Conservation (phyloP, 2,329 filamentous ascomycete species). For the Cytospora piceicola region DNA sequence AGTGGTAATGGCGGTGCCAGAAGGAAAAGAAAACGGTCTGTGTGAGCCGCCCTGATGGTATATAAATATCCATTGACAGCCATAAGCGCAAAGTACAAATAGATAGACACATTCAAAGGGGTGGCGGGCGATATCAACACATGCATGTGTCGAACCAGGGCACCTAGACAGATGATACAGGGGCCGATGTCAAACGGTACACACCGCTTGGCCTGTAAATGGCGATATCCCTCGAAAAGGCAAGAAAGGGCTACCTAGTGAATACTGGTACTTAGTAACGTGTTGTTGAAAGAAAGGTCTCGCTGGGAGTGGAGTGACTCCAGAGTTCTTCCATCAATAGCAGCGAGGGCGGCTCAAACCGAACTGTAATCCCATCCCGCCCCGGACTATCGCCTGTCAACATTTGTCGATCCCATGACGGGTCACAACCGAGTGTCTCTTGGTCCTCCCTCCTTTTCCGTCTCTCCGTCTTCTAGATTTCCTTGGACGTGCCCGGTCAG, state of each 20-base stretch:
- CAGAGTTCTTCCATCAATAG: conserved; percentile 32
- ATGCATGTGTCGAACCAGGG: not conserved
- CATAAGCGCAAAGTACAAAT: not conserved
- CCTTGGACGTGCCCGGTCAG: not conserved
- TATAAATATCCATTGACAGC: conserved; percentile 3
- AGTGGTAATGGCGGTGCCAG: not conserved
- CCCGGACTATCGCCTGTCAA: conserved; percentile 9
- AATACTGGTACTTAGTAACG: conserved; percentile 16
- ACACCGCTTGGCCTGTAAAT: conserved; percentile 14
- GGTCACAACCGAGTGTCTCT: conserved; percentile 16
- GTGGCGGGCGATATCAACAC: conserved; percentile 16
- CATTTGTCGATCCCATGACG: conserved; percentile 15
- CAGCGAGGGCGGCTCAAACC: conserved; percentile 15
- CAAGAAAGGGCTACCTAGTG: conserved; percentile 2
- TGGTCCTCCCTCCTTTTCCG: conserved; percentile 2
- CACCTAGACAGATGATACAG: conserved; percentile 13
- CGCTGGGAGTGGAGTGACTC: conserved; percentile 29
- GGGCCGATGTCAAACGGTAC: conserved; percentile 12
- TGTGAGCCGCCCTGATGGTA: conserved; percentile 7
- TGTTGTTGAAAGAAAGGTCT: conserved; percentile 27
- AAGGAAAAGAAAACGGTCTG: not conserved
- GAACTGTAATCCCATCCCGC: conserved; percentile 9
- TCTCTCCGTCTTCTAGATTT: not conserved
- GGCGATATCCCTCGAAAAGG: conserved; percentile 17
- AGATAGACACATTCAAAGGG: not conserved